Evolutionary conservation across 1,284 basidiomycete genomes (phyloP).

Genomic region (Tilletia caries): DNA sequence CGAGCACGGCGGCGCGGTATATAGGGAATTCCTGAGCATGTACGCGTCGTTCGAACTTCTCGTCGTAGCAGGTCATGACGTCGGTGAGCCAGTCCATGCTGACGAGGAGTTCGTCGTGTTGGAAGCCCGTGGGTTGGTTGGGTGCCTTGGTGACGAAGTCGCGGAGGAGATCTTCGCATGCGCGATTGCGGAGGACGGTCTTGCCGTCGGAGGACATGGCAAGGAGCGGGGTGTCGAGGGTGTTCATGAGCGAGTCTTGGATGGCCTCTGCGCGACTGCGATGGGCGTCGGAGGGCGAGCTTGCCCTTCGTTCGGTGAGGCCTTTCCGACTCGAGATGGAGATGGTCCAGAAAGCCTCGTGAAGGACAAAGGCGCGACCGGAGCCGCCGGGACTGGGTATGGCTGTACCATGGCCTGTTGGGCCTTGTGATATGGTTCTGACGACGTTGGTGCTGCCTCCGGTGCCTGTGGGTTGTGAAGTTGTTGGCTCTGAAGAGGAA

Average conservation of each 20-base stretch:
- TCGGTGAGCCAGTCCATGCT: constrained; percentile 42
- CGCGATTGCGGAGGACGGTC: constrained; percentile 38
- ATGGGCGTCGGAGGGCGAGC: constrained; percentile 26
- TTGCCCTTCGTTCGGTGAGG: constrained; percentile 31
- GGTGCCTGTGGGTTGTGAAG: too few relatives aligned
- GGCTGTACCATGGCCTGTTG: too few relatives aligned
- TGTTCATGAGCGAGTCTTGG: constrained; percentile 35
- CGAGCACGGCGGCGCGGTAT: constrained; percentile 40
- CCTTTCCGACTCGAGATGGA: constrained; percentile 30
- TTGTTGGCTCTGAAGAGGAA: too few relatives aligned
- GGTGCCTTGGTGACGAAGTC: constrained; percentile 29
- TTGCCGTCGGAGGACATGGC: constrained; percentile 40
- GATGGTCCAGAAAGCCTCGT: constrained; percentile 44
- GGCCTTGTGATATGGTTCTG: too few relatives aligned
- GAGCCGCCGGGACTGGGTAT: neutral
- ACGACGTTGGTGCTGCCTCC: too few relatives aligned
- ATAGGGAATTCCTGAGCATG: constrained; percentile 32
- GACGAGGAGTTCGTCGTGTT: constrained; percentile 24
- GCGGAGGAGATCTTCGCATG: constrained; percentile 39
- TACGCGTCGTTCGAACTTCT: constrained; percentile 26
- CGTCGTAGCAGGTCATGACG: constrained; percentile 41
- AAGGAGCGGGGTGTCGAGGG: constrained; percentile 37
- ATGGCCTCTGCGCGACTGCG: constrained; percentile 31
- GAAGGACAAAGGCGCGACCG: constrained; percentile 22
- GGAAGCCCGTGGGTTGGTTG: neutral